Evolutionary conservation across 2,329 filamentous ascomycete genomes (phyloP), one percentile per base, ranked within the genome.

Genomic region (Ceratocystis huliohia): DNA sequence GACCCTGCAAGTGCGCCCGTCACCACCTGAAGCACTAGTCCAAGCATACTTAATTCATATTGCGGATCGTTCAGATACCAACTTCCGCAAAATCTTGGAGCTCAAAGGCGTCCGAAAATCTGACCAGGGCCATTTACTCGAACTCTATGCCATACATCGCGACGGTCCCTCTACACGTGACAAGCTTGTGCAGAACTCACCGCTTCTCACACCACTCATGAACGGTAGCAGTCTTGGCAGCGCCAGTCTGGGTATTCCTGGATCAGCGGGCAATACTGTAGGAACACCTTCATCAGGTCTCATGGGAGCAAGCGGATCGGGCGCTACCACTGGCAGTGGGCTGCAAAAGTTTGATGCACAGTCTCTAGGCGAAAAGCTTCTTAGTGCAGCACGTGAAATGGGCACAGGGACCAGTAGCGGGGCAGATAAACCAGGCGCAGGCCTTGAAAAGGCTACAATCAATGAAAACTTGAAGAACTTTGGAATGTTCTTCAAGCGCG

Each of bases 21-120:
- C 88, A 3, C 94, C 94, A 0, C 89, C 93, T 0, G 94, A 99
- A 78, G 93, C 90, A 1, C 84, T 99, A 2, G 92, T 99, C 0
- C 93, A 97, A 77, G 94, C 94, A 44, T 99, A 99, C 74, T 85
- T 99, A 44, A 96, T 97, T 75, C 94, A 97, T 77, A 94, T 99
- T 70, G 91, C 85, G 70, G 94, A 99, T 79, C 87, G 89, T 66
- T 96, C 88, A 69, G 94, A 97, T 74, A 84, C 85, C 72, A 99
- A 99, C 77, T 99, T 99, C 82, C 87, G 87, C 73, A 97, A 96
- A 77, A 88, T 99, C 68, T 84, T 99, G 59, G 94, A 99, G 63
- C 82, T 99, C 69, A 99, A 99, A 76, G 94, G 94, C 61, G 88
- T 99, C 68, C 84, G 88, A 69, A 93, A 91, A 73, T 80, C 84